These are phyloP conservation scores for Corymbia calophylla DNA, from an alignment of 441 rosid species.

Conservation along the genomic window DNA sequence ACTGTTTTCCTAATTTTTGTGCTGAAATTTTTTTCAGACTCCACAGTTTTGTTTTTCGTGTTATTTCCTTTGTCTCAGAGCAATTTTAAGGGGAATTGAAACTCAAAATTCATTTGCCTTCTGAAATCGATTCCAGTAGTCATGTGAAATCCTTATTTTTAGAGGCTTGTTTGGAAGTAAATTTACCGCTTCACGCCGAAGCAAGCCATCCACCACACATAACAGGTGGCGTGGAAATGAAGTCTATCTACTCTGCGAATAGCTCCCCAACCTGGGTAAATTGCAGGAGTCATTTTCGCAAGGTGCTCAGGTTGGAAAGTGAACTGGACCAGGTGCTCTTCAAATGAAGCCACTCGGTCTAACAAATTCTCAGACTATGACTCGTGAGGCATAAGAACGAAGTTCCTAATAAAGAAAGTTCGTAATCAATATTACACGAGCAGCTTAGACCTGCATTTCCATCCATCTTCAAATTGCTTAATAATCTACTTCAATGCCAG, in stretches of 20 bases:
- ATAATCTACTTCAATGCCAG: not conserved
- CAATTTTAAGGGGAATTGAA: not conserved
- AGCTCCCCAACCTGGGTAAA: not conserved
- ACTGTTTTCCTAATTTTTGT: conserved; percentile 15
- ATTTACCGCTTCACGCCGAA: not conserved
- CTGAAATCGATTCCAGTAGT: not conserved
- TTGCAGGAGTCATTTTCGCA: not conserved
- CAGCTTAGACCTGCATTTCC: not conserved
- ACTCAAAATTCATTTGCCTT: not conserved
- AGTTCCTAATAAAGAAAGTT: not conserved
- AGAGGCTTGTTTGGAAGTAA: not conserved
- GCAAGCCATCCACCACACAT: not conserved
- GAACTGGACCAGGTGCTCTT: not conserved
- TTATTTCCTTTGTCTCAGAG: not conserved
- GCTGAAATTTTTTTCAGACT: not conserved
- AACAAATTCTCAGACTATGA: not conserved
- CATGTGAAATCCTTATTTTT: not conserved
- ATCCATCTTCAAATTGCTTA: not conserved
- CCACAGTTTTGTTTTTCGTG: not conserved
- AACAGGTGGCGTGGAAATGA: not conserved
- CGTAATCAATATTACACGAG: not conserved
- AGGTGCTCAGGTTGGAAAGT: not conserved
- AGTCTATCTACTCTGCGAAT: not conserved
- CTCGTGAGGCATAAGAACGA: not conserved
- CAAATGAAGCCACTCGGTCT: not conserved